Evolutionary conservation across 192 early-diverging fungal species (phyloP).

Genomic region (Coemansia sp.): DNA sequence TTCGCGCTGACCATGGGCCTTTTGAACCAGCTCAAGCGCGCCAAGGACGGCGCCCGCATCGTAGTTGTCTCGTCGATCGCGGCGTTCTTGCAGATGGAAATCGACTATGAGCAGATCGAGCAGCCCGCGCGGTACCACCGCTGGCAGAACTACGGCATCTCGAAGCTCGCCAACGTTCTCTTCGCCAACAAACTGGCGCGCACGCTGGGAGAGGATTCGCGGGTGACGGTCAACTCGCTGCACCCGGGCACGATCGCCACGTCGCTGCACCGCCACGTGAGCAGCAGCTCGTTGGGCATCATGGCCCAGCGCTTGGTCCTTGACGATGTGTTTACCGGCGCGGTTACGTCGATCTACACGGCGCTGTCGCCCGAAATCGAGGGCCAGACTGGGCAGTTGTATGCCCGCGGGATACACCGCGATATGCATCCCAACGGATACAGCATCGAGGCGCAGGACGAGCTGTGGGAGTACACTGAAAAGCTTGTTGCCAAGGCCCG

Average conservation of each 20-base stretch:
- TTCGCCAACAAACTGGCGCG: slow-evolving; percentile 38
- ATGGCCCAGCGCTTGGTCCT: slow-evolving; percentile 9
- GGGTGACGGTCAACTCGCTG: slow-evolving; percentile 17
- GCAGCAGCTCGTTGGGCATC: neutral
- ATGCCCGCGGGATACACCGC: slow-evolving; percentile 4
- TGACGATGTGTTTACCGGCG: slow-evolving; percentile 9
- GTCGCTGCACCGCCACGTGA: slow-evolving; percentile 19
- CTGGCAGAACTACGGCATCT: slow-evolving; percentile 27
- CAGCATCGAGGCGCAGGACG: slow-evolving; percentile 20
- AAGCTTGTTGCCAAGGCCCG: slow-evolving; percentile 11
- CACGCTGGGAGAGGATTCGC: slow-evolving; percentile 15
- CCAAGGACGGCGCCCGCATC: slow-evolving; percentile 22
- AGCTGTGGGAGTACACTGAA: slow-evolving; percentile 40
- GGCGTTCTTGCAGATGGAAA: slow-evolving; percentile 13
- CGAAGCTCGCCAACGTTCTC: slow-evolving; percentile 47
- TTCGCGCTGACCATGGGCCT: slow-evolving; percentile 42
- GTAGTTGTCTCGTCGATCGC: slow-evolving; percentile 42
- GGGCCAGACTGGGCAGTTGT: slow-evolving; percentile 16
- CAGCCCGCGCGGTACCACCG: slow-evolving; percentile 9
- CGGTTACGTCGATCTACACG: slow-evolving; percentile 28
- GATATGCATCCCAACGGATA: slow-evolving; percentile 11
- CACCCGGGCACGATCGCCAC: slow-evolving; percentile 35
- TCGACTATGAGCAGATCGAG: slow-evolving; percentile 24
- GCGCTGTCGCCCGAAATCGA: slow-evolving; percentile 32
- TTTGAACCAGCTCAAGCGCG: slow-evolving; percentile 18